Percentiles rank a stretch among this genome's conserved stretches.
phyloP scores from a whole-genome alignment of 805 yeast species.

The Clavispora phyllophila region DNA sequence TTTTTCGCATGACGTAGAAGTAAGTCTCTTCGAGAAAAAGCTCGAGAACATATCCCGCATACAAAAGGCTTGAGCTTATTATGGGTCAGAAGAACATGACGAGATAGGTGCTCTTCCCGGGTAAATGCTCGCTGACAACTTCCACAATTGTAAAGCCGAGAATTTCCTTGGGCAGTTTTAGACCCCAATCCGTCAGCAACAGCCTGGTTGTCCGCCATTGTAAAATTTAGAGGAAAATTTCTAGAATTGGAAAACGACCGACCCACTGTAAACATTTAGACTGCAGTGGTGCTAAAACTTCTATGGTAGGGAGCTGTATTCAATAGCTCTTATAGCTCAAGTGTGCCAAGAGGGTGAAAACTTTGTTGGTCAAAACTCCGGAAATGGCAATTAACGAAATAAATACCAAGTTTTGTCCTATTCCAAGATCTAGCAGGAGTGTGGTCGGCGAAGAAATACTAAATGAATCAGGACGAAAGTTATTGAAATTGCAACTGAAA shows the following conservation, averaged over 20 bases:
- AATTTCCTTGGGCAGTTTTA: conserved; percentile 41
- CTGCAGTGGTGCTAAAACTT: background rate
- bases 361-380: background rate
- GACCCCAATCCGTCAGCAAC: conserved; percentile 26
- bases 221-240: background rate
- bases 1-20: conserved; percentile 42
- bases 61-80: conserved; percentile 41
- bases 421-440: no score
- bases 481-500: background rate
- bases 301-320: background rate
- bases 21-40: conserved; percentile 40
- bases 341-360: background rate
- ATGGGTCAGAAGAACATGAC: conserved; percentile 40
- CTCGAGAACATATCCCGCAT: conserved; percentile 41
- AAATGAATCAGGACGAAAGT: no score
- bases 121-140: conserved; percentile 42
- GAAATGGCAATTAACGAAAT: background rate
- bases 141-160: conserved; percentile 36
- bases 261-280: background rate
- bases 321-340: background rate
- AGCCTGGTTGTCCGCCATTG: background rate
- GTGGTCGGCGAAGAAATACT: no score
- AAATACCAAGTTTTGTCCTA: no score
- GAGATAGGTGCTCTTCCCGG: conserved; percentile 41
- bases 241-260: background rate